These are phyloP conservation scores for Exserohilum turcica DNA, from an alignment of 2,329 filamentous ascomycete species.

Conservation along the genomic window DNA sequence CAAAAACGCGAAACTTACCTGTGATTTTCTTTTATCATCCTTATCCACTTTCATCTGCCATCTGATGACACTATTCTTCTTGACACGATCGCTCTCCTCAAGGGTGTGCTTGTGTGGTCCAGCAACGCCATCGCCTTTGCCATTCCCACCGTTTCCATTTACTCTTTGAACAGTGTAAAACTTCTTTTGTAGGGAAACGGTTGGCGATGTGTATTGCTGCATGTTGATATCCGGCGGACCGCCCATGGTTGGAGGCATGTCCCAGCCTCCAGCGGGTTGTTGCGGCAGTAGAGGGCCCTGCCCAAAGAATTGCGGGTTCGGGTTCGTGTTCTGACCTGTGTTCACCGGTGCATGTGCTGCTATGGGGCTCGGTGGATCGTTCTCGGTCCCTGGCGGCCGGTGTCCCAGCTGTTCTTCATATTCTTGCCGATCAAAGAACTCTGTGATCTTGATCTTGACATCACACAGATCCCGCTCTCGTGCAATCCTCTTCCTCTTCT, in stretches of 20 bases:
- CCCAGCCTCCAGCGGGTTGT: slow-evolving; percentile 30
- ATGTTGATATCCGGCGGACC: slow-evolving; percentile 22
- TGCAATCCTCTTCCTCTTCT: slow-evolving; percentile 78
- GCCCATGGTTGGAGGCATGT: slow-evolving; percentile 25
- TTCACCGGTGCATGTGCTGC: slow-evolving; percentile 5
- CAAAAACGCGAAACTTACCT: slow-evolving; percentile 31
- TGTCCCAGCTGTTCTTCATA: slow-evolving; percentile 43
- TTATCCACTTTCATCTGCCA: slow-evolving; percentile 68
- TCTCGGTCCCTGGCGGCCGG: slow-evolving; percentile 26
- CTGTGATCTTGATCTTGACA: slow-evolving; percentile 85
- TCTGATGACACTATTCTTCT: slow-evolving; percentile 78
- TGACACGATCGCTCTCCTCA: slow-evolving; percentile 76
- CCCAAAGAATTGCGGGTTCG: slow-evolving; percentile 29
- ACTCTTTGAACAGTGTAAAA: slow-evolving; percentile 76
- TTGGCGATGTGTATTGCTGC: slow-evolving; percentile 16
- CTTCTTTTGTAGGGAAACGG: slow-evolving; percentile 27
- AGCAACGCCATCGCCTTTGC: slow-evolving; percentile 70
- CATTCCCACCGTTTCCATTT: slow-evolving; percentile 76
- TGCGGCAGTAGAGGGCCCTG: slow-evolving; percentile 22
- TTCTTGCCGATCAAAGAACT: slow-evolving; percentile 67
- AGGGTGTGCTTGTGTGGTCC: slow-evolving; percentile 77
- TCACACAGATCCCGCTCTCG: slow-evolving; percentile 79
- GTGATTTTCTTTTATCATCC: slow-evolving; percentile 63
- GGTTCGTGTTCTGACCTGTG: slow-evolving; percentile 4
- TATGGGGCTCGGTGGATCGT: slow-evolving; percentile 16